Percentiles rank a stretch among this genome's conserved stretches.
Evolutionary conservation across 441 rosid genomes (phyloP).

Genomic region (Gossypium gossypioides): DNA sequence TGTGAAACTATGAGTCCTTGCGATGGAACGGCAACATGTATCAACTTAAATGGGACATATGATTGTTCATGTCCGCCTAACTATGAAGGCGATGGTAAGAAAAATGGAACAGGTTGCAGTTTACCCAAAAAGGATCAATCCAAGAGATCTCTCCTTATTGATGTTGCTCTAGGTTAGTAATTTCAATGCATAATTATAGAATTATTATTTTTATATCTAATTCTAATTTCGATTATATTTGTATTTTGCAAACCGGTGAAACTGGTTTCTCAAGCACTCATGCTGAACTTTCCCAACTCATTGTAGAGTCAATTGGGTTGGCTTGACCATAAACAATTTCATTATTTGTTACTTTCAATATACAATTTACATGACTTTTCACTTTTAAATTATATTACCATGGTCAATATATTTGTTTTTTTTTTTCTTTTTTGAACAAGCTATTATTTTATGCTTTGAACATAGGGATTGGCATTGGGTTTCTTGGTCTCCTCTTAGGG

Average conservation of each 20-base stretch:
- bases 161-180: neutral
- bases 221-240: too few relatives aligned
- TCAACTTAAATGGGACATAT: neutral
- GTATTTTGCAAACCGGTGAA: neutral
- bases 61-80: neutral
- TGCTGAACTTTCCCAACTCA: too few relatives aligned
- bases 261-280: neutral
- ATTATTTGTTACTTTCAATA: too few relatives aligned
- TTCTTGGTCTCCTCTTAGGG: neutral
- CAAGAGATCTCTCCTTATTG: neutral
- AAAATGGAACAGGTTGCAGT: neutral
- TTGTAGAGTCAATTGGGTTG: too few relatives aligned
- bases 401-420: too few relatives aligned
- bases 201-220: too few relatives aligned
- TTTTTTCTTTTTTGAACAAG: neutral
- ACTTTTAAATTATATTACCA: too few relatives aligned
- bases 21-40: neutral
- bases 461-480: slow-evolving; percentile 11
- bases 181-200: neutral
- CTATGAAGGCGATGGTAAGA: neutral
- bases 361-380: too few relatives aligned
- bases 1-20: neutral
- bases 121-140: neutral
- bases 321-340: too few relatives aligned
- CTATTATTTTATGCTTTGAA: neutral